Conservation (phyloP, 2,329 filamentous ascomycete genomes). For the Cladorrhinum sp. region DNA sequence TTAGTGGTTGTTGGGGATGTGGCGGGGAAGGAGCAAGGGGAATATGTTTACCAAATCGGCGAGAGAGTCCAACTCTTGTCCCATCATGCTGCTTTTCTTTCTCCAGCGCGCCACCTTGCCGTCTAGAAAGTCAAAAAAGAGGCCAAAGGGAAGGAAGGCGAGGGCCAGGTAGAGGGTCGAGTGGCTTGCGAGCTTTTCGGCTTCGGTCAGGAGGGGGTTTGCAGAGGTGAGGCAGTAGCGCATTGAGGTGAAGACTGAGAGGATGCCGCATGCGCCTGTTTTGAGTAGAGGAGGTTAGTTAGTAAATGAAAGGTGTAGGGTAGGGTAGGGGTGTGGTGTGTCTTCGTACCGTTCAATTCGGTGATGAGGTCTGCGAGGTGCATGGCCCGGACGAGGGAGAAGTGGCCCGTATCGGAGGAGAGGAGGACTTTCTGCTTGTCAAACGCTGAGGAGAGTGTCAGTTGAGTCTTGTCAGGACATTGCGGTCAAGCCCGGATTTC, state of each 20-base stretch:
- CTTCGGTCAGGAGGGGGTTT: constrained; percentile 63
- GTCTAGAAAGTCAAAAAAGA: constrained; percentile 98
- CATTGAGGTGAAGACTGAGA: constrained; percentile 94
- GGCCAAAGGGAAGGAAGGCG: constrained; percentile 81
- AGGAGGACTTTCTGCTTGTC: constrained; percentile 77
- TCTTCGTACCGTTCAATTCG: constrained; percentile 65
- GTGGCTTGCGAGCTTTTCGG: constrained; percentile 8
- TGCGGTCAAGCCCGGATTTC: constrained; percentile 7
- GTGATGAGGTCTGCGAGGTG: constrained; percentile 84
- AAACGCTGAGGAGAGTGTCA: constrained; percentile 44
- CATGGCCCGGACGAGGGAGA: constrained; percentile 65
- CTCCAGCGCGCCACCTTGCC: constrained; percentile 95
- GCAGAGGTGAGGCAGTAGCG: constrained; percentile 73
- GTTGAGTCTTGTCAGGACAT: neutral
- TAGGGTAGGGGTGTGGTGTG: neutral
- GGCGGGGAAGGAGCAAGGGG: neutral
- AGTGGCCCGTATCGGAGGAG: constrained; percentile 68
- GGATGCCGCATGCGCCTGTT: constrained; percentile 78
- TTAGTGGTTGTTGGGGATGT: neutral
- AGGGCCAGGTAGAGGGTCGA: constrained; percentile 70
- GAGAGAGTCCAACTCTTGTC: constrained; percentile 92
- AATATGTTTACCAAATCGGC: constrained; percentile 72
- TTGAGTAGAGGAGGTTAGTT: neutral
- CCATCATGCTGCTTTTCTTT: constrained; percentile 96
- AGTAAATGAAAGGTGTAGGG: neutral